These are phyloP conservation scores for Westerdykella aurantiaca DNA, from an alignment of 2,329 filamentous ascomycete species.

Conservation along the genomic window DNA sequence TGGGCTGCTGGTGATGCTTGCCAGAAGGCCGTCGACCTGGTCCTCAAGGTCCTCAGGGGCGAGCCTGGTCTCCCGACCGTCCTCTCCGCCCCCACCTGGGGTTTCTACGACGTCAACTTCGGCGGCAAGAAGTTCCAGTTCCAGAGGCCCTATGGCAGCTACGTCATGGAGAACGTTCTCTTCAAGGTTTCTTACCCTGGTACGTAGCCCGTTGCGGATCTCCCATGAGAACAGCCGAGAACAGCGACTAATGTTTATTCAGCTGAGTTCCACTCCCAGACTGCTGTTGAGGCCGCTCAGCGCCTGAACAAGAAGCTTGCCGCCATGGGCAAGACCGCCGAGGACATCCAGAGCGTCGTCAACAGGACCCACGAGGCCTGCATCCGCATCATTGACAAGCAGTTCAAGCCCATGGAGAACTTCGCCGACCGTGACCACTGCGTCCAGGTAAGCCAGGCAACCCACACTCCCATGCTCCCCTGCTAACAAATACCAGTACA, in stretches of 20 bases:
- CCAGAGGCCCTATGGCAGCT: conserved; percentile 93
- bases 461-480: conserved; percentile 1
- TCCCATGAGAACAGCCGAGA: not conserved
- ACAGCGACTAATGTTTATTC: conserved; percentile 17
- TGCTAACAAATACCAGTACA: conserved; percentile 56
- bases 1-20: conserved; percentile 98
- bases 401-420: conserved; percentile 99
- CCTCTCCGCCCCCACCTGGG: conserved; percentile 87
- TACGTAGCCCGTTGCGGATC: conserved; percentile 40
- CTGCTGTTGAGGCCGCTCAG: conserved; percentile 89
- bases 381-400: conserved; percentile 99
- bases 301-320: conserved; percentile 80
- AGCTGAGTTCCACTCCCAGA: conserved; percentile 98
- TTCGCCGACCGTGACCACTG: conserved; percentile 99
- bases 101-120: conserved; percentile 98
- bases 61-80: conserved; percentile 89
- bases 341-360: conserved; percentile 82
- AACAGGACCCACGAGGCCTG: conserved; percentile 98
- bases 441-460: conserved; percentile 60
- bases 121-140: conserved; percentile 88
- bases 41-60: conserved; percentile 84
- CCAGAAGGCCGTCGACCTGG: conserved; percentile 88
- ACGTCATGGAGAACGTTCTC: conserved; percentile 99
- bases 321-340: conserved; percentile 79
- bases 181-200: conserved; percentile 99